phyloP scores from a whole-genome alignment of 2,329 filamentous ascomycete species.

The Plectosphaerella sp. region DNA sequence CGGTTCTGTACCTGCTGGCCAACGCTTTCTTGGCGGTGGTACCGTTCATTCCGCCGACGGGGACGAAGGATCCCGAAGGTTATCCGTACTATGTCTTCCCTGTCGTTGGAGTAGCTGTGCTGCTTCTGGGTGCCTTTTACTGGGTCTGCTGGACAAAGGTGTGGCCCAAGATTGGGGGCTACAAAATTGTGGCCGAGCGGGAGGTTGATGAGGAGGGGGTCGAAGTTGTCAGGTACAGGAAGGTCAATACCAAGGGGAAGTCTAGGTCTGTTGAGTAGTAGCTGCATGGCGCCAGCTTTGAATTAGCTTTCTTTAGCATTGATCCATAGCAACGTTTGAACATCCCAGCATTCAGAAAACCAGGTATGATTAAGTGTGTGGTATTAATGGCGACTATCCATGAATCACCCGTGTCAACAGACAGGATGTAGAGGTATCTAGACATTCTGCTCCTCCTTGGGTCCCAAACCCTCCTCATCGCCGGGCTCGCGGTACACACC shows the following conservation, averaged over 20 bases:
- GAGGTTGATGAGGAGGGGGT: conserved; percentile 30
- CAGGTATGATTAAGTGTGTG: background rate
- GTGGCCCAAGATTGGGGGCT: conserved; percentile 43
- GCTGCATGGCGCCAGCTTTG: background rate
- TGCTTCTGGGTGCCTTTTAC: conserved; percentile 46
- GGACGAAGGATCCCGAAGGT: conserved; percentile 36
- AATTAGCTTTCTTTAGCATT: background rate
- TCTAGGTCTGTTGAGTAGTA: conserved; percentile 1
- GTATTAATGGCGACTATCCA: background rate
- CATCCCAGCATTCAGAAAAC: background rate
- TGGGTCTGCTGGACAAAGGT: conserved; percentile 49
- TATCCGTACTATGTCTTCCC: conserved; percentile 56
- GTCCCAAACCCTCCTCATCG: conserved; percentile 22
- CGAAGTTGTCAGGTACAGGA: conserved; percentile 36
- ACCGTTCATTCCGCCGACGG: conserved; percentile 50
- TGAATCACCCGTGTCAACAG: background rate
- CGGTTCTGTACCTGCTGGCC: conserved; percentile 41
- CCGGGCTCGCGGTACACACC: conserved; percentile 26
- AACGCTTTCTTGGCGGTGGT: conserved; percentile 49
- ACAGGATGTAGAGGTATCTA: background rate
- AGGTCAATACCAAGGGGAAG: conserved; percentile 14
- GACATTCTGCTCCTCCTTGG: background rate
- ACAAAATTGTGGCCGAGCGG: conserved; percentile 41
- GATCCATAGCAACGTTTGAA: background rate
- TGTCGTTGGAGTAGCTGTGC: conserved; percentile 46